Evolutionary conservation across 768 basidiomycete species (phyloP), one percentile per base, ranked within the genome.

Genomic region (Erythrobasidium yunnanense): DNA sequence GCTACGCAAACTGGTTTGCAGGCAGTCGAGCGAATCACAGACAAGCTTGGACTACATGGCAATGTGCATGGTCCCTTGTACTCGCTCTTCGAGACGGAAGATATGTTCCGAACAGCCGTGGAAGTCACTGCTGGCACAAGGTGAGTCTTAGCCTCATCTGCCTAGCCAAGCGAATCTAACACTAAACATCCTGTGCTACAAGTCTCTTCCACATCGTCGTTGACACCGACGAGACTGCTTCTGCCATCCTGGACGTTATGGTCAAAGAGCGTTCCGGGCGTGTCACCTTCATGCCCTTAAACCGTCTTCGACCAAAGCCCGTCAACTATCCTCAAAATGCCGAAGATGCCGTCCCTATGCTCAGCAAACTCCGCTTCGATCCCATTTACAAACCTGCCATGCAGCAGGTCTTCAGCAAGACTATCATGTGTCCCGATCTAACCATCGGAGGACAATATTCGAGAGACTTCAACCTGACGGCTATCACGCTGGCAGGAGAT

Each of bases 161-260:
- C 32, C 45, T 17, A 18, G 1, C 29, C 11, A 52, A 15, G 22
- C 20, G 22, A 52, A 22, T 11, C 20, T 23, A 11, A 8, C 54
- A 30, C 38, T 34, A 6, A 46, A 34, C 35, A 52, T 58, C 30
- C 18, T 35, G n/a, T n/a, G 33, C 7, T 7, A 29, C 2, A 75
- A 92, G 93, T 73, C 78, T 99, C 27, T 99, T 96, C 79, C 93
- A 99, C 72, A 86, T 97, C 42, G 93, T 97, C 0, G 93, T 97
- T 67, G 93, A 99, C 74, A 87, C 82, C n/a, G 95, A 97, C 73
- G 86, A 85, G 46, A 97, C 91, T 0, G 95, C 91, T 0, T 85
- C 85, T 1, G 84, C 82, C 73, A 85, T 97, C n/a, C 83, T 99
- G 13, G 88, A 95, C 20, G 79, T 87, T 70, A 96, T 99, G 93